phyloP scores from a whole-genome alignment of 2,329 filamentous ascomycete genomes.

The Rhinocladiella mackenziei region DNA sequence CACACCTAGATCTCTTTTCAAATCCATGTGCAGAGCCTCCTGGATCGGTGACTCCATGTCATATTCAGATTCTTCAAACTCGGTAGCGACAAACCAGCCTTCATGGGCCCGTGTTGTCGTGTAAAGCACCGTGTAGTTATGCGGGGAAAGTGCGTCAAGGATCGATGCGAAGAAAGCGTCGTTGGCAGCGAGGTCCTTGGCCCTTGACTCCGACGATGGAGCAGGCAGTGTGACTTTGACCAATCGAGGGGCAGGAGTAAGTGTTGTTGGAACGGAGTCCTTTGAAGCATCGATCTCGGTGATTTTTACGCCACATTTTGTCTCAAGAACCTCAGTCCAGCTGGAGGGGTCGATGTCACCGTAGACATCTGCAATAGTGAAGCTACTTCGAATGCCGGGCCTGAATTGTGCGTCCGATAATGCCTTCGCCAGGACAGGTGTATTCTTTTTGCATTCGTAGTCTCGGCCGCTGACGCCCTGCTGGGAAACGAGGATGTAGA shows the following conservation, averaged over 20 bases:
- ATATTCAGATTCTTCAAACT: slow-evolving; percentile 48
- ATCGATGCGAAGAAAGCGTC: slow-evolving; percentile 48
- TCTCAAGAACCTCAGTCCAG: slow-evolving; percentile 43
- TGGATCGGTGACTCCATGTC: slow-evolving; percentile 61
- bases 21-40: slow-evolving; percentile 62
- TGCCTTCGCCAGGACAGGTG: slow-evolving; percentile 42
- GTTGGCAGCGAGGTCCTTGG: slow-evolving; percentile 14
- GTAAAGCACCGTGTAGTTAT: slow-evolving; percentile 71
- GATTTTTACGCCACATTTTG: slow-evolving; percentile 46
- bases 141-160: slow-evolving; percentile 44
- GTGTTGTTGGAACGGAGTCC: slow-evolving; percentile 25
- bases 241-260: slow-evolving; percentile 32
- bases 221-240: slow-evolving; percentile 45
- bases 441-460: slow-evolving; percentile 52
- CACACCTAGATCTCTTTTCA: slow-evolving; percentile 61
- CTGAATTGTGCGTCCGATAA: slow-evolving; percentile 11
- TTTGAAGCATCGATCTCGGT: slow-evolving; percentile 43
- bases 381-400: slow-evolving; percentile 46
- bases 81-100: slow-evolving; percentile 24
- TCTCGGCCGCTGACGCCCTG: slow-evolving; percentile 69
- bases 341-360: slow-evolving; percentile 45
- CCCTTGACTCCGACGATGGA: slow-evolving; percentile 23
- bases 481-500: slow-evolving; percentile 75
- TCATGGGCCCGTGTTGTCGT: slow-evolving; percentile 57
- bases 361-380: slow-evolving; percentile 51